Evolutionary conservation across 768 basidiomycete species (phyloP), one percentile per base, ranked within the genome.

Genomic region (Lentinula edodes): DNA sequence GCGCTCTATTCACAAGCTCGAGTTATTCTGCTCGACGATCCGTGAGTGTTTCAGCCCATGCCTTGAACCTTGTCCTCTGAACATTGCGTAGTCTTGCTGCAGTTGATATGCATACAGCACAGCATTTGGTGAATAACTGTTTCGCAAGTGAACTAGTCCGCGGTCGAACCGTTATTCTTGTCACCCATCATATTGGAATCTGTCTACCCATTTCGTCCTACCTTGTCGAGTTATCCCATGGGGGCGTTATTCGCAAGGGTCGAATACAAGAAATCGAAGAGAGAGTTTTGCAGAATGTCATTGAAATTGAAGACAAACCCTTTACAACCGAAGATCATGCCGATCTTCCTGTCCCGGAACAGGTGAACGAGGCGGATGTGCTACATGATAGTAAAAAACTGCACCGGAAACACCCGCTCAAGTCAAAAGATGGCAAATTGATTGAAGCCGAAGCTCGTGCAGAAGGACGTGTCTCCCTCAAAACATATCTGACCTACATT

Each of bases 171-270:
- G 81, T 93, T 64, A 80, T 94, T 61, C 80, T 95, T 16, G 90
- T 94, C 57, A 93, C 92, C 0, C 93, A 95, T 69, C 90, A 93
- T 67, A 83, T 91, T 61, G 80, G 78, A 38, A 78, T 93, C 6
- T 90, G 89, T 66, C 76, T 90, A 0, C 87, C 89, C 0, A 74
- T 80, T 16, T 85, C 91, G 0, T 74, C 83, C 1, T 89, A 89
- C 72, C 77, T 92, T 8, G 78, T 93, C 18, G 85, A 88, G 66
- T 71, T 90, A 9, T 74, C 75, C 1, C 69, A 76, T 15, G 88
- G 88, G 0, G 64, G 65, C 10, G 69, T 89, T 15, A 46, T 78
- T 2, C 77, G 79, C 18, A 80, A 83, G 65, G 87, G 86, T 0
- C 73, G 77, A 2, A 76, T 83, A 38, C 69, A 78, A 36, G 80